These are phyloP conservation scores for Pythium volutum DNA, from an alignment of 352 stramenopile genomes.

Conservation along the genomic window DNA sequence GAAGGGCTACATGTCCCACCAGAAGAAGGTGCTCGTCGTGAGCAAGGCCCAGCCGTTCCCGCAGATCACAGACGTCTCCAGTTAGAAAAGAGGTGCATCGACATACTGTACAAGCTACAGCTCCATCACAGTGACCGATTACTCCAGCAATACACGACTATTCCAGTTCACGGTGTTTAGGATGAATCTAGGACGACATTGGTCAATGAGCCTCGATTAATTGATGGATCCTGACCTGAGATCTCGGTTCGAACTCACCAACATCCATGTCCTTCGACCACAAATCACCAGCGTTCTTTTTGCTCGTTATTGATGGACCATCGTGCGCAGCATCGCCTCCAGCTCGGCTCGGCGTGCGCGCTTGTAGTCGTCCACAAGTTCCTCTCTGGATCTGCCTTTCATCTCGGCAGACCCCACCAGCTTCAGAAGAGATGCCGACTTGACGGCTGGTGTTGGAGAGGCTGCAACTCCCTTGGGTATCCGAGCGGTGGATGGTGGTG, in stretches of 20 bases:
- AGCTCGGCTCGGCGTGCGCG: conserved; percentile 55
- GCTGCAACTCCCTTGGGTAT: neutral
- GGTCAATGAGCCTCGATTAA: too few relatives aligned
- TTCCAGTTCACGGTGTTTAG: too few relatives aligned
- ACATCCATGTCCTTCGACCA: too few relatives aligned
- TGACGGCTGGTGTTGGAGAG: neutral
- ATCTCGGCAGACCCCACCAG: conserved; percentile 35
- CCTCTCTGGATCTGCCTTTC: conserved; percentile 45
- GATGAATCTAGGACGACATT: too few relatives aligned
- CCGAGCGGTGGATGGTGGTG: neutral
- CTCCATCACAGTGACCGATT: too few relatives aligned
- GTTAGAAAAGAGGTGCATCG: conserved; percentile 26
- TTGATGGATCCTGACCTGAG: too few relatives aligned
- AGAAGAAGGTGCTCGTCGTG: conserved; percentile 95
- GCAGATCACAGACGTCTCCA: conserved; percentile 71
- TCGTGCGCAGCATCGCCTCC: conserved; percentile 64
- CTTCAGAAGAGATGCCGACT: conserved; percentile 55
- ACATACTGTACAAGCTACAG: too few relatives aligned
- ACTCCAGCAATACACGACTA: too few relatives aligned
- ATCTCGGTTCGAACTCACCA: too few relatives aligned
- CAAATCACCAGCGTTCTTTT: too few relatives aligned
- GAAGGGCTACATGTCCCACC: conserved; percentile 96
- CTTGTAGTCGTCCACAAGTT: conserved; percentile 66
- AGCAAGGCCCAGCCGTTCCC: conserved; percentile 95
- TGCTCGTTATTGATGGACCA: conserved; percentile 34